Percentiles rank a stretch among this genome's conserved stretches.
These are phyloP conservation scores for Mycena vulgaris DNA, from an alignment of 768 basidiomycete species.

Conservation along the genomic window DNA sequence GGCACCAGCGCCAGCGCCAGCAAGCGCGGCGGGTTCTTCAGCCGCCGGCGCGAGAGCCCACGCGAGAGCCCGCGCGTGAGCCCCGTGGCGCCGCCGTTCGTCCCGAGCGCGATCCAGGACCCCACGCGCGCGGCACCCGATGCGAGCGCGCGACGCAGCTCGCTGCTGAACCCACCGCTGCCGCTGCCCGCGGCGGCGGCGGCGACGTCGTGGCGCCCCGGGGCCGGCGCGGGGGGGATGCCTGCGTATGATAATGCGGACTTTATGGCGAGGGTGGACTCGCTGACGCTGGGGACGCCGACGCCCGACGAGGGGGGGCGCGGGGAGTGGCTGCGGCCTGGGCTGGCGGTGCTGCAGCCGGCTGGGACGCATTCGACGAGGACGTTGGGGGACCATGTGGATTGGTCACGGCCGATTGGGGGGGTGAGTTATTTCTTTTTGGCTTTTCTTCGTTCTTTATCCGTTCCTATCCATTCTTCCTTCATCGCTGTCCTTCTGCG, in stretches of 20 bases:
- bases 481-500: too few relatives aligned
- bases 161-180: conserved; percentile 30
- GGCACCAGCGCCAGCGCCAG: neutral
- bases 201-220: neutral
- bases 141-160: conserved; percentile 4
- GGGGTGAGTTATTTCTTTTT: conserved; percentile 13
- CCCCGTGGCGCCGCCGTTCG: conserved; percentile 1
- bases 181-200: neutral
- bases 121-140: conserved; percentile 2
- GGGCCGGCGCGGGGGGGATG: too few relatives aligned
- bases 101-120: conserved; percentile 8
- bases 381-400: conserved; percentile 32
- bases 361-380: conserved; percentile 26
- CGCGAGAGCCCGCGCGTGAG: too few relatives aligned
- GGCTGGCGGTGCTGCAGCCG: conserved; percentile 27
- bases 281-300: neutral
- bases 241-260: too few relatives aligned
- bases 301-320: conserved; percentile 13
- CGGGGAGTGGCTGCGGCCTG: conserved; percentile 7
- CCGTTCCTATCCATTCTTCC: neutral
- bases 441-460: neutral
- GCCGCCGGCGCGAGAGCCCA: neutral
- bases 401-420: conserved; percentile 36
- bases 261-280: neutral
- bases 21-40: neutral